phyloP scores from a whole-genome alignment of 2,329 filamentous ascomycete genomes.

The Cucurbitaria berberidis region DNA sequence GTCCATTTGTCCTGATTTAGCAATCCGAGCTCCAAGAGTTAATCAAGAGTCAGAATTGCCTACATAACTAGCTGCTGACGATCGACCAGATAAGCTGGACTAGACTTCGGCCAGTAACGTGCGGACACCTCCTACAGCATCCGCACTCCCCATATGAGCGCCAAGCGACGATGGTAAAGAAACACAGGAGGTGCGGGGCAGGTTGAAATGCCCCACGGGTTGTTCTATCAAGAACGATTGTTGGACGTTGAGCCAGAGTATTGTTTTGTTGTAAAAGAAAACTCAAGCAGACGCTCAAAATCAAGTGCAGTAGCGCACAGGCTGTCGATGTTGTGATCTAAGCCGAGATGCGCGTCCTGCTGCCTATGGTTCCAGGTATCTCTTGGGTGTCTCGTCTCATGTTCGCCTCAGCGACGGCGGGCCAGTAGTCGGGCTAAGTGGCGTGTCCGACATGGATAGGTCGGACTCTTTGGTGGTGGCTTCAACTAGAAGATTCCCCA shows the following conservation, averaged over 20 bases:
- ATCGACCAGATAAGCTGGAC: slow-evolving; percentile 19
- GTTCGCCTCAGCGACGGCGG: slow-evolving; percentile 18
- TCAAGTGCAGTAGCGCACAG: slow-evolving; percentile 52
- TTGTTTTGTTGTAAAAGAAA: slow-evolving; percentile 82
- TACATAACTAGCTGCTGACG: slow-evolving; percentile 16
- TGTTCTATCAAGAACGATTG: slow-evolving; percentile 56
- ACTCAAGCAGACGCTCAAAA: slow-evolving; percentile 72
- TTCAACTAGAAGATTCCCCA: slow-evolving; percentile 83
- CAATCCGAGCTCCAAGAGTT: slow-evolving; percentile 1
- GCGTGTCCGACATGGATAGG: slow-evolving; percentile 37
- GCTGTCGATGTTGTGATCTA: slow-evolving; percentile 76
- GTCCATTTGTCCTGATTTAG: slow-evolving; percentile 17
- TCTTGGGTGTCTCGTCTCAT: slow-evolving; percentile 24
- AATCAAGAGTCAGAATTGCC: slow-evolving; percentile 16
- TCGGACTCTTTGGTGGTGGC: slow-evolving; percentile 8
- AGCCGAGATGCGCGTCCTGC: slow-evolving; percentile 46
- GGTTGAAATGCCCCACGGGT: slow-evolving; percentile 68
- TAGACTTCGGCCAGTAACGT: slow-evolving; percentile 6
- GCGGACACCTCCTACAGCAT: slow-evolving; percentile 25
- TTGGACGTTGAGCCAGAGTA: slow-evolving; percentile 78
- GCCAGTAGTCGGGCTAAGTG: slow-evolving; percentile 35
- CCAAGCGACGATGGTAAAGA: slow-evolving; percentile 25
- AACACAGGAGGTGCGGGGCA: slow-evolving; percentile 53
- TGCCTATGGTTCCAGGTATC: slow-evolving; percentile 36
- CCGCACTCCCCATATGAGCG: slow-evolving; percentile 15